Conservation (phyloP, 768 basidiomycete genomes). For the Lactarius akahatsu region DNA sequence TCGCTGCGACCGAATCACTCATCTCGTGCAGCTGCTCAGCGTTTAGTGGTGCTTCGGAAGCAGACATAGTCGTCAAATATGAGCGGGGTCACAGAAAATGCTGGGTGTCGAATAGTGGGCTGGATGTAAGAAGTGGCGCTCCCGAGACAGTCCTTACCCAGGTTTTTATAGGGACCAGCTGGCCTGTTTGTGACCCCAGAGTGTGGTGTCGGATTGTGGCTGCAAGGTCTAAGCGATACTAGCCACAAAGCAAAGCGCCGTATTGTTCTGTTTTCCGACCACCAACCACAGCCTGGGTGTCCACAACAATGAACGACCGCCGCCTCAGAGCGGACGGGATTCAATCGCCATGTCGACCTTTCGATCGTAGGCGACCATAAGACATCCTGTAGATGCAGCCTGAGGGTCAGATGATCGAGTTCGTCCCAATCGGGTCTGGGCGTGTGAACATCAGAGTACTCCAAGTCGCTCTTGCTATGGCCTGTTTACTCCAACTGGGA, state of each 20-base stretch:
- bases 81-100: background rate
- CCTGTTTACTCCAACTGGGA: too few relatives aligned
- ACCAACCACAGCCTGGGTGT: background rate
- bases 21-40: background rate
- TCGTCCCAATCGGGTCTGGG: too few relatives aligned
- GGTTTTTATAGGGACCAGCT: slow-evolving; percentile 3
- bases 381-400: too few relatives aligned
- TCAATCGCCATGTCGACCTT: too few relatives aligned
- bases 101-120: background rate
- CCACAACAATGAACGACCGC: background rate
- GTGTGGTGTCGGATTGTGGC: background rate
- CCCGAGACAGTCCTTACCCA: background rate
- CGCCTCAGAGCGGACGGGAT: too few relatives aligned
- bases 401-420: too few relatives aligned
- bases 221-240: background rate
- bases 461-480: too few relatives aligned
- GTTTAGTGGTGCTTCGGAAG: background rate
- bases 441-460: too few relatives aligned
- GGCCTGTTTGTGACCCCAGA: background rate
- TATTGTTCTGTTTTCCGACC: background rate
- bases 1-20: background rate
- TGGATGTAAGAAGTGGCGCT: background rate
- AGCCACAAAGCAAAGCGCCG: background rate
- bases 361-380: too few relatives aligned
- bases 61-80: slow-evolving; percentile 5